A percentile compares a stretch with the other conserved stretches of the same genome.
Conservation (phyloP, 139 green algal genomes). For the Chlorella vulgaris region DNA sequence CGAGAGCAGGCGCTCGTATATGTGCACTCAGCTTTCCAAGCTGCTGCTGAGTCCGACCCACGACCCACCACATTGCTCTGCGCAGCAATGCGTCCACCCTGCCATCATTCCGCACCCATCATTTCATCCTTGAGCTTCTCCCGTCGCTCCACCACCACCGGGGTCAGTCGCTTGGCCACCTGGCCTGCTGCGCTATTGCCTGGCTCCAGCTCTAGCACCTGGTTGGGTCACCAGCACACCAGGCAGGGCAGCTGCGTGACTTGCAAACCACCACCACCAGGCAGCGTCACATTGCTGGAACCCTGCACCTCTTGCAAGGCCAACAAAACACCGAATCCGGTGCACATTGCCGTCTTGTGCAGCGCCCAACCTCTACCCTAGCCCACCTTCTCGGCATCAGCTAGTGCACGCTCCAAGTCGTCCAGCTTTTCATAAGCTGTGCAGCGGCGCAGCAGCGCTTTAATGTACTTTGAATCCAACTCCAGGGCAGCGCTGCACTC, state of each 20-base stretch:
- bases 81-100: too few species aligned
- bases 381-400: slow-evolving; percentile 67
- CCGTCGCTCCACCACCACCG: slow-evolving; percentile 74
- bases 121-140: slow-evolving; percentile 96
- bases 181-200: slow-evolving; percentile 54
- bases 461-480: slow-evolving; percentile 67
- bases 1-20: too few species aligned
- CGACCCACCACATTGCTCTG: too few species aligned
- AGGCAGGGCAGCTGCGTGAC: too few species aligned
- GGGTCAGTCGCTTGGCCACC: slow-evolving; percentile 65
- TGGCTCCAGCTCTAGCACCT: slow-evolving; percentile 77
- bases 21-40: too few species aligned
- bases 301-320: neutral
- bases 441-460: slow-evolving; percentile 78
- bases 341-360: too few species aligned
- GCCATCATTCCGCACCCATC: slow-evolving; percentile 49
- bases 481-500: slow-evolving; percentile 63
- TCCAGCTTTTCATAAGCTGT: slow-evolving; percentile 82
- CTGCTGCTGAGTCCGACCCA: too few species aligned
- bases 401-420: slow-evolving; percentile 81
- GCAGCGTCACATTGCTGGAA: neutral
- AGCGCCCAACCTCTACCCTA: neutral
- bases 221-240: too few species aligned
- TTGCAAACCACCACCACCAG: too few species aligned
- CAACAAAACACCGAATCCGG: too few species aligned